Base-by-base conservation (phyloP, 345 rosid species). In the Eutrema heterophyllum region DNA sequence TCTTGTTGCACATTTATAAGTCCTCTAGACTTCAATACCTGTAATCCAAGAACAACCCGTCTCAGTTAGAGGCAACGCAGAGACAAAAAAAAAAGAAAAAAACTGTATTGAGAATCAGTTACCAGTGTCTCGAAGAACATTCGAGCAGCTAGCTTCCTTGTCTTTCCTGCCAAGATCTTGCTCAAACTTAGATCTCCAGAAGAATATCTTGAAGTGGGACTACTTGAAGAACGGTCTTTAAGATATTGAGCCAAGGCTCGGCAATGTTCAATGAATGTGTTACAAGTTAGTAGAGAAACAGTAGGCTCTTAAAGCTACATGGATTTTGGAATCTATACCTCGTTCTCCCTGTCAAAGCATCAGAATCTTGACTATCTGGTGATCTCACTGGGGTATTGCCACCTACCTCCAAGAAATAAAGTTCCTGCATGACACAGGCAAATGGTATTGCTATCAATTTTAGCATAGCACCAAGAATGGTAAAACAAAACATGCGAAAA, bases 71-170 rank as follows among this genome's bases (percentile, higher is more conserved):
- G 48, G 33, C 56, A 67, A 24, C 32, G 15, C 52, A 52, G 16
- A 40, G 9, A 38, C 9, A n/a, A 35, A 5, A 29, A 9, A 5
- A 11, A 6, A 29, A 55, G 8, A 15, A 7, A 12, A n/a, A n/a
- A n/a, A n/a, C 35, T 8, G 61, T 46, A 41, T 30, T 6, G 43
- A 54, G 15, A n/a, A 63, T 67, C 50, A 59, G 68, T 81, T 81
- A 92, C 96, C 86, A 92, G 78, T 10, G 87, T 90, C 77, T 95
- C 94, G 32, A 58, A 95, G 76, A 95, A 95, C 99, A 95, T 92
- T 59, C 97, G 85, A 77, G 97, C 93, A 64, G 92, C 84, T 27
- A 87, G 11, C 73, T 81, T 88, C 75, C 93, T 85, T 32, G 79
- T 82, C 84, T 86, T 95, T 46, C 94, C 96, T 74, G 81, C 78